Percentiles rank a stretch among this genome's conserved stretches.
Evolutionary conservation across 83 land plant genomes (phyloP).

Genomic region (Picea abies): DNA sequence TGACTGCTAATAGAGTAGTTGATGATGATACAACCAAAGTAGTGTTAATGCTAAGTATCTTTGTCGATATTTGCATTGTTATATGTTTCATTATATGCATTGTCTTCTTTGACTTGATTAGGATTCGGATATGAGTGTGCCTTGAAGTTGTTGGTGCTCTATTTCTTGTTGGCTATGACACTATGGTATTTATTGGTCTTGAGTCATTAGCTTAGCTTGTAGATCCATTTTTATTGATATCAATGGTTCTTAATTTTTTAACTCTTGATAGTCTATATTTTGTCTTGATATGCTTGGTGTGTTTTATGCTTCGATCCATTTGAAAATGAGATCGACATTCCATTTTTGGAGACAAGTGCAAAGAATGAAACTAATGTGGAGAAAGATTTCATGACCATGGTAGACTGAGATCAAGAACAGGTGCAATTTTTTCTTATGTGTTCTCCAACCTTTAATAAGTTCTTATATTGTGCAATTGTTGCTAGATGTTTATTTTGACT

Average conservation of each 20-base stretch:
- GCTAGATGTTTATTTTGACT: neutral
- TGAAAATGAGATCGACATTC: conserved; percentile 80
- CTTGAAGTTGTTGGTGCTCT: too few species aligned
- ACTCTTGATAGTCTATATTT: neutral
- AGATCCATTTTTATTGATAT: neutral
- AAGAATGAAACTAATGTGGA: conserved; percentile 71
- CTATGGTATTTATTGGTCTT: neutral
- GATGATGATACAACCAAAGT: conserved; percentile 68
- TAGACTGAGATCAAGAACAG: conserved; percentile 73
- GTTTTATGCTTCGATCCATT: conserved; percentile 42
- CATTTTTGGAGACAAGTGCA: conserved; percentile 82
- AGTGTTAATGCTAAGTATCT: neutral
- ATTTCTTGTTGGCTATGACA: neutral
- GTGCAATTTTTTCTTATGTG: conserved; percentile 16
- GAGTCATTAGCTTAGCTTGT: neutral
- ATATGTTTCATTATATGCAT: too few species aligned
- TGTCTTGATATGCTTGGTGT: neutral
- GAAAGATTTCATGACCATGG: conserved; percentile 81
- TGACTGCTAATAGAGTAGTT: conserved; percentile 63
- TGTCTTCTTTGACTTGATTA: too few species aligned
- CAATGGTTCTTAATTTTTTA: neutral
- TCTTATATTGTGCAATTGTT: neutral
- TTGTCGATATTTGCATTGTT: neutral
- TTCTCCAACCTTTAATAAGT: neutral
- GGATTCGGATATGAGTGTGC: too few species aligned